Evolutionary conservation across 306 rosid species (phyloP), one percentile per base, ranked within the genome.

Genomic region (Lablab purpureus): DNA sequence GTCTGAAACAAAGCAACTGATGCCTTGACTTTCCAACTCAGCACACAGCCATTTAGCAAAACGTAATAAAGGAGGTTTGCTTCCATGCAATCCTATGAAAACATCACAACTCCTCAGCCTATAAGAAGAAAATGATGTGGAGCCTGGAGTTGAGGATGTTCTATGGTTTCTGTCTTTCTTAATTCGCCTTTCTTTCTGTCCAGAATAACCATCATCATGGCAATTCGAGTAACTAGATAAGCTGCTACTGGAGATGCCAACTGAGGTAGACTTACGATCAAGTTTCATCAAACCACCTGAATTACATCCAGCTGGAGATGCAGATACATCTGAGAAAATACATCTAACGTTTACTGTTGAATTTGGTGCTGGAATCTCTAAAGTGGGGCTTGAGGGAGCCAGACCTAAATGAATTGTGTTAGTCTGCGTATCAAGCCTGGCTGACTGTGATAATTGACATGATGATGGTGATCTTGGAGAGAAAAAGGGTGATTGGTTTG

Each of bases 1-100:
- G 77, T 93, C 97, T 6, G 93, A 90, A 55, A 90, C 86, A 79
- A 90, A 91, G 83, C 98, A 93, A 79, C 91, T 85, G 71, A 93
- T 87, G 68, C 98, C 98, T 78, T 93, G 97, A 82, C 87, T 82
- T 84, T 93, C 98, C 76, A 93, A 80, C 85, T 93, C 98, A 7
- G 93, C 90, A 46, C 90, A 86, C 9, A 93, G 92, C 98, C 98
- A 93, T 75, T 88, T 87, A 34, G 75, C 92, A 77, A 93, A 93
- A 60, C 92, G 85, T 23, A 90, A 74, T 75, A 93, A 80, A 25
- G 84, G 84, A 14, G 90, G 87, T 68, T 93, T 93, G 22, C 82
- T 82, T 55, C 97, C 95, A 52, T 91, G 90, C 59, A 93, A 79
- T 65, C 97, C 97, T 46, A 93, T 85, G 84, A 90, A 93, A 37